Evolutionary conservation across 75 land plant species (phyloP), one percentile per base, ranked within the genome.

Genomic region (Sequoia sempervirens): DNA sequence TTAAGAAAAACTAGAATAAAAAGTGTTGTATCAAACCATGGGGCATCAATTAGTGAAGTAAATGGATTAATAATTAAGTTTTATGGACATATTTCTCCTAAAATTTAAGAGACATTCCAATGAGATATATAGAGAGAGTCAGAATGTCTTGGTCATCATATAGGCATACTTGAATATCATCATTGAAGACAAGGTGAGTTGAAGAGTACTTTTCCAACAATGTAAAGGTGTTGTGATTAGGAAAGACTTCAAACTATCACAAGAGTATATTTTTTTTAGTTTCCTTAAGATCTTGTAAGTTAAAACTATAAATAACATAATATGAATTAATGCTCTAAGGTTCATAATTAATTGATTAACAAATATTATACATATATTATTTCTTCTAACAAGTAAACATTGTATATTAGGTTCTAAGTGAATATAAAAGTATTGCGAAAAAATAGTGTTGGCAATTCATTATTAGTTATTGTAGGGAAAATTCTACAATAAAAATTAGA

Each of bases 221-320:
- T 43, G 91, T 91, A 86, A 95, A 97, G 18, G 99, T 97, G 90
- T 97, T 97, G 87, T 94, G 97, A 68, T 97, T 97, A 8, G 96
- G 95, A 89, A 97, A 97, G 75, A 95, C 97, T 82, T 97, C 97
- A 90, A 95, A 95, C 97, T 97, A 92, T 82, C 80, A 34, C 50
- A 2, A 58, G 2, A 36, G 23, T 23, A 26, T 3, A 70, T 23
- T 0, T 38, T 0, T 58, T 9, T 82, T 79, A 82, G 41, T 15
- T 46, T 9, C 69, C 20, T 50, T 9, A 34, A 53, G 54, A 53
- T 53, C 1, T 53, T 53, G 54, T 53, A 8, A 53, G 69, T 36
- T 37, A 23, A 45, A 7, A 17, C 34, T 74, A 40, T 80, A 14
- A 47, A 46, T 46, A 79, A 58, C 32, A 84, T 26, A 83, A 53